Evolutionary conservation across 345 rosid genomes (phyloP), one percentile per base, ranked within the genome.

Genomic region (Zanthoxylum bungeanum): DNA sequence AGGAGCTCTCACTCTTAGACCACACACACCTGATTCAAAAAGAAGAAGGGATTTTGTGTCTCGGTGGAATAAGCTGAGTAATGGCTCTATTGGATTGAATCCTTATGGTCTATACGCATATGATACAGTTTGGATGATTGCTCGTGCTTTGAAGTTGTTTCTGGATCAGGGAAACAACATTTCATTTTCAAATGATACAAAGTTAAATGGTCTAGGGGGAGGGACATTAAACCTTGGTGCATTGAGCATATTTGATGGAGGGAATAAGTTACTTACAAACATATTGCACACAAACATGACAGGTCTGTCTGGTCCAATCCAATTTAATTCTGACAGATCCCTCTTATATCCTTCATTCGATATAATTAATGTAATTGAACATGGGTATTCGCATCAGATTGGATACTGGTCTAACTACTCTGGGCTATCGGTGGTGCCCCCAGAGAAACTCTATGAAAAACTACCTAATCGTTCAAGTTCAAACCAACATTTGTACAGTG

Each of bases 381-480:
- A 59, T 16, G 93, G 88, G 60, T 68, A 71, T 70, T 74, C 40
- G 1, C 63, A 50, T 73, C 86, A 27, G 78, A 82, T 92, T 33
- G 98, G 98, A 24, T 94, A 83, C 83, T 94, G 98, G 98, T 87
- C 97, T 63, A 91, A 91, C 84, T 75, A 94, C 53, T 91, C 98
- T 6, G 91, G 97, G 4, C 84, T 94, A 50, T 93, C 97, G 44
- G 74, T 86, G 34, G 73, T 85, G 68, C 72, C 92, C 72, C 98
- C 98, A 22, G 97, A 93, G 84, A 78, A 80, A 52, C 78, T 94
- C 11, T 89, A 89, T 70, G 68, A 67, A 7, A 85, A 84, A 62
- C 83, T 85, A 75, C 58, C 91, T 16, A 94, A 90, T 76, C 87
- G 79, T 71, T 90, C 98, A 5, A 85, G 77, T 73, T 87, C 92